phyloP scores from a whole-genome alignment of 1,284 basidiomycete species.

The Ganoderma leucocontextum region DNA sequence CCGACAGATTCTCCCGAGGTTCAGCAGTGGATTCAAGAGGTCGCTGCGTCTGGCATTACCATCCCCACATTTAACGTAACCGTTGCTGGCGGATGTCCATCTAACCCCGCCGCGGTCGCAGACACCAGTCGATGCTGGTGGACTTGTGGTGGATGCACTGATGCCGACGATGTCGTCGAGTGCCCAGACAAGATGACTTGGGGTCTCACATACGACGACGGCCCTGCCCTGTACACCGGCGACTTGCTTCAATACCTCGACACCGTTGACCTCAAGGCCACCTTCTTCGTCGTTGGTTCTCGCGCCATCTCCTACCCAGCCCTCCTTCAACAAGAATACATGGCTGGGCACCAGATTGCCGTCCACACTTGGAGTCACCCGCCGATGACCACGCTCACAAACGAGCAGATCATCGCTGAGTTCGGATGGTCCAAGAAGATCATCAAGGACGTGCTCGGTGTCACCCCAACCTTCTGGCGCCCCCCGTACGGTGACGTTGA shows the following conservation, averaged over 20 bases:
- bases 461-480: slow-evolving; percentile 72
- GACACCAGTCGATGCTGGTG: slow-evolving; percentile 79
- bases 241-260: slow-evolving; percentile 75
- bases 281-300: slow-evolving; percentile 90
- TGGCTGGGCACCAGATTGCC: slow-evolving; percentile 73
- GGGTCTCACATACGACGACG: slow-evolving; percentile 80
- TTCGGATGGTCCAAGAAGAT: slow-evolving; percentile 88
- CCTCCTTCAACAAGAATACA: slow-evolving; percentile 76
- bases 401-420: slow-evolving; percentile 88
- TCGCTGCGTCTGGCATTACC: slow-evolving; percentile 57
- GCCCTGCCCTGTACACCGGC: slow-evolving; percentile 86
- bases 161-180: slow-evolving; percentile 70
- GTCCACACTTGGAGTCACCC: slow-evolving; percentile 78
- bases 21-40: slow-evolving; percentile 75
- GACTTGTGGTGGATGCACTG: slow-evolving; percentile 84
- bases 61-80: slow-evolving; percentile 64
- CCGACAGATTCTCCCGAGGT: slow-evolving; percentile 75
- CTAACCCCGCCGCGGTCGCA: slow-evolving; percentile 65
- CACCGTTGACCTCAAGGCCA: slow-evolving; percentile 74
- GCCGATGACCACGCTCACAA: slow-evolving; percentile 77
- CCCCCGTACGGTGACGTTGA: slow-evolving; percentile 78
- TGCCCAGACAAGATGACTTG: slow-evolving; percentile 80
- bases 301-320: slow-evolving; percentile 70
- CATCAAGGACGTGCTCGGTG: slow-evolving; percentile 81
- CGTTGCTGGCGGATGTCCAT: slow-evolving; percentile 66